Conservation (phyloP, 2,329 filamentous ascomycete species). For the Talaromyces amestolkiae region DNA sequence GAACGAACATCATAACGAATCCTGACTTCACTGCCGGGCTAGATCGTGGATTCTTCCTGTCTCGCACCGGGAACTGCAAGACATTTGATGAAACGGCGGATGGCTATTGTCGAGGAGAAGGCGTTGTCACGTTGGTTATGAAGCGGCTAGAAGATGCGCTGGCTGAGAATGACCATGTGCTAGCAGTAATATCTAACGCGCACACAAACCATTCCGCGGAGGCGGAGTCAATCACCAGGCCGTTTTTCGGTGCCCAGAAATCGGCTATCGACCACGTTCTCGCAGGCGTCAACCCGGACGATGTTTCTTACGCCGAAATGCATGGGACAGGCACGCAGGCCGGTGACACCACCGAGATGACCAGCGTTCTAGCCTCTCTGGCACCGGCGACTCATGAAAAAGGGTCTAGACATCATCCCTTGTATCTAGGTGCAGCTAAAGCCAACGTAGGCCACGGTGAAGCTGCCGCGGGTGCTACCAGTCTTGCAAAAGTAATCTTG, state of each 20-base stretch:
- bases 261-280: slow-evolving; percentile 28
- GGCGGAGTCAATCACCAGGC: slow-evolving; percentile 40
- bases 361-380: too few relatives aligned
- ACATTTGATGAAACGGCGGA: slow-evolving; percentile 48
- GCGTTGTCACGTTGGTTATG: slow-evolving; percentile 45
- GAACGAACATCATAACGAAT: slow-evolving; percentile 67
- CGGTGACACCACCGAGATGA: slow-evolving; percentile 53
- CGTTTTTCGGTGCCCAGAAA: slow-evolving; percentile 31
- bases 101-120: slow-evolving; percentile 54
- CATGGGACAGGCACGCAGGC: slow-evolving; percentile 79
- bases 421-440: slow-evolving; percentile 61
- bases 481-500: slow-evolving; percentile 36
- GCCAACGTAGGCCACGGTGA: slow-evolving; percentile 64
- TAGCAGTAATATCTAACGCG: slow-evolving; percentile 40
- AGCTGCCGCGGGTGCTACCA: slow-evolving; percentile 41
- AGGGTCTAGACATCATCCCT: slow-evolving; percentile 37
- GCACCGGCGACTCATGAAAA: slow-evolving; percentile 31
- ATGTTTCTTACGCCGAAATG: slow-evolving; percentile 77
- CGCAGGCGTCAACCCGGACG: slow-evolving; percentile 43
- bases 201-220: slow-evolving; percentile 40
- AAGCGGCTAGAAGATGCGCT: slow-evolving; percentile 48
- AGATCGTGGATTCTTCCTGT: slow-evolving; percentile 46
- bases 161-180: slow-evolving; percentile 42
- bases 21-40: slow-evolving; percentile 72
- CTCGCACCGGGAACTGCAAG: slow-evolving; percentile 42